These are phyloP conservation scores for Mycena epipterygia DNA, from an alignment of 768 basidiomycete species.

Conservation along the genomic window DNA sequence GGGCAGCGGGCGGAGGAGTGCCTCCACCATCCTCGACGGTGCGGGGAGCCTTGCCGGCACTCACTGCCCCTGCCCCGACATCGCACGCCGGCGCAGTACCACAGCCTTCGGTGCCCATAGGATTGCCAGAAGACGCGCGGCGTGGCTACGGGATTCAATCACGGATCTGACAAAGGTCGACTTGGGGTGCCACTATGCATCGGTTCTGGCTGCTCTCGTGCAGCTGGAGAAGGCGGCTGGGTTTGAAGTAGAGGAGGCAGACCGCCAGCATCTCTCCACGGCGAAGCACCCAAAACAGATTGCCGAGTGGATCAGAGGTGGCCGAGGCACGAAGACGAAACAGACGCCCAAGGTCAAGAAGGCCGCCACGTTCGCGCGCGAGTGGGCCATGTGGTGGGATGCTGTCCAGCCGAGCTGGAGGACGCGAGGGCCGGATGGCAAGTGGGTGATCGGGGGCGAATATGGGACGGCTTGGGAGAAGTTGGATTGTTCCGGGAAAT, in stretches of 20 bases:
- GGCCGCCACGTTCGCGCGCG: neutral
- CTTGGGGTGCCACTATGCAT: neutral
- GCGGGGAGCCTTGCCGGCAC: neutral
- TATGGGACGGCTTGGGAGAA: neutral
- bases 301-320: neutral
- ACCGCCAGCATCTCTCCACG: neutral
- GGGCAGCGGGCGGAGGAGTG: neutral
- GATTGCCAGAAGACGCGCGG: neutral
- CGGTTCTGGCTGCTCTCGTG: neutral
- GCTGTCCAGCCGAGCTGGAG: neutral
- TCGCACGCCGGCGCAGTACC: neutral
- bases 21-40: neutral
- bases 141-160: neutral
- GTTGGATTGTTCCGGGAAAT: neutral
- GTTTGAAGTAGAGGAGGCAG: neutral
- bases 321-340: neutral
- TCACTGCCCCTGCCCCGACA: neutral
- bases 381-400: neutral
- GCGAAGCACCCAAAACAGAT: neutral
- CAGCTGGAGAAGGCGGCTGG: neutral
- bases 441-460: neutral
- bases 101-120: neutral
- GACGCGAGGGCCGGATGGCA: neutral
- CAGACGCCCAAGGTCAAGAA: neutral
- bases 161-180: neutral